These are phyloP conservation scores for Coemansia sp. DNA, from an alignment of 192 early-diverging fungal genomes.

Conservation along the genomic window DNA sequence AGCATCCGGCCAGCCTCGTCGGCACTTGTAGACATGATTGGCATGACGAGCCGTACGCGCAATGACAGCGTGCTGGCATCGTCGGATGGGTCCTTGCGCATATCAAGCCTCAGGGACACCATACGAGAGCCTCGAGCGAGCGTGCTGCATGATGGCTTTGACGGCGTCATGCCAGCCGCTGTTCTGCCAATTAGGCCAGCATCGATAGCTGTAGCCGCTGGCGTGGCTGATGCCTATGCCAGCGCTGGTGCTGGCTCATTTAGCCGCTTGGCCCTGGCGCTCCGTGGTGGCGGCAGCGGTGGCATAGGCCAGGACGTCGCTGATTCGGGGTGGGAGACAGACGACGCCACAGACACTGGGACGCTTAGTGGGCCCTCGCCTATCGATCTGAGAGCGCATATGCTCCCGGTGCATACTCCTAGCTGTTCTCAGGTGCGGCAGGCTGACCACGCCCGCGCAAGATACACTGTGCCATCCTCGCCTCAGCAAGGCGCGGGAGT, in stretches of 20 bases:
- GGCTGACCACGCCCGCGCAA: background rate
- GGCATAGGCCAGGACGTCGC: slow-evolving; percentile 5
- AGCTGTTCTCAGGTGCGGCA: background rate
- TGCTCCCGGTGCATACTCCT: slow-evolving; percentile 1
- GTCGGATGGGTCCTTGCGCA: slow-evolving; percentile 37
- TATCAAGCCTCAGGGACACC: slow-evolving; percentile 10
- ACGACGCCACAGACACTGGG: slow-evolving; percentile 27
- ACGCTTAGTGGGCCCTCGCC: slow-evolving; percentile 1
- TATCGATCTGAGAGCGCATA: background rate
- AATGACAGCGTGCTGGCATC: slow-evolving; percentile 31
- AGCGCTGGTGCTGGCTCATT: background rate
- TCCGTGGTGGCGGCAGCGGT: slow-evolving; percentile 3
- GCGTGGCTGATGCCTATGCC: slow-evolving; percentile 15
- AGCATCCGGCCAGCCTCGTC: slow-evolving; percentile 2
- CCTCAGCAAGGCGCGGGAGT: slow-evolving; percentile 2
- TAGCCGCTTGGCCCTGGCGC: slow-evolving; percentile 8
- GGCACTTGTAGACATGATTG: slow-evolving; percentile 20
- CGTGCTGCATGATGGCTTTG: slow-evolving; percentile 40
- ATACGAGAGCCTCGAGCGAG: background rate
- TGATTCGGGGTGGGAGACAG: slow-evolving; percentile 57
- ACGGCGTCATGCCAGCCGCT: slow-evolving; percentile 26
- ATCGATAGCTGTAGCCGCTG: slow-evolving; percentile 37
- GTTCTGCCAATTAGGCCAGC: slow-evolving; percentile 15
- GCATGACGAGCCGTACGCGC: slow-evolving; percentile 15
- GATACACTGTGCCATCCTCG: background rate